Conservation (phyloP, 768 basidiomycete genomes). For the Phlegmacium glaucopus region DNA sequence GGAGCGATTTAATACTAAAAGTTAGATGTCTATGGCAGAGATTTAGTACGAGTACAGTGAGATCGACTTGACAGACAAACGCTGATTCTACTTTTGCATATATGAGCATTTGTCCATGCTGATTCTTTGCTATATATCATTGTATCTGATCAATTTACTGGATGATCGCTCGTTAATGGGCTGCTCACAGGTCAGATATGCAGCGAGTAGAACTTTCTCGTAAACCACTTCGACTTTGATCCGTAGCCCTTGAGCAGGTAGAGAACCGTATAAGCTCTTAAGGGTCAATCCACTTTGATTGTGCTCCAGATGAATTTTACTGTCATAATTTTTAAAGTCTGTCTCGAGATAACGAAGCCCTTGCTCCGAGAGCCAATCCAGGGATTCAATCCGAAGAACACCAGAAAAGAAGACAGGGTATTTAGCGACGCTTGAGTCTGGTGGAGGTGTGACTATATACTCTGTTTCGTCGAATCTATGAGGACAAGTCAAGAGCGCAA, state of each 20-base stretch:
- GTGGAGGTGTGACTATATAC: conserved; percentile 26
- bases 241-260: conserved; percentile 13
- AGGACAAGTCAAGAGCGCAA: neutral
- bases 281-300: conserved; percentile 30
- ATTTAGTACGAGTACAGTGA: conserved; percentile 1
- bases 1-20: conserved; percentile 45
- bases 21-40: conserved; percentile 30
- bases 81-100: conserved; percentile 16
- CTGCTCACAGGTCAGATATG: conserved; percentile 22
- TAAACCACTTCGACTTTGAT: conserved; percentile 14
- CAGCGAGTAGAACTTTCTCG: conserved; percentile 15
- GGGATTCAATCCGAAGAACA: conserved; percentile 39
- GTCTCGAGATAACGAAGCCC: conserved; percentile 38
- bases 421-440: conserved; percentile 5
- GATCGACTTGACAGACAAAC: neutral
- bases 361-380: conserved; percentile 47
- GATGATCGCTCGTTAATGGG: neutral
- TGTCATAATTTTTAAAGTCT: conserved; percentile 42
- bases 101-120: conserved; percentile 16
- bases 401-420: conserved; percentile 49
- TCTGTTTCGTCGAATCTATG: conserved; percentile 49
- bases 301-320: conserved; percentile 20
- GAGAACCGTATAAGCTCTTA: conserved; percentile 28
- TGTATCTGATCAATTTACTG: neutral
- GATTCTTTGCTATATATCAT: conserved; percentile 13